Evolutionary conservation across 2,329 filamentous ascomycete genomes (phyloP).

Genomic region (Scolecobasidium constrictum): DNA sequence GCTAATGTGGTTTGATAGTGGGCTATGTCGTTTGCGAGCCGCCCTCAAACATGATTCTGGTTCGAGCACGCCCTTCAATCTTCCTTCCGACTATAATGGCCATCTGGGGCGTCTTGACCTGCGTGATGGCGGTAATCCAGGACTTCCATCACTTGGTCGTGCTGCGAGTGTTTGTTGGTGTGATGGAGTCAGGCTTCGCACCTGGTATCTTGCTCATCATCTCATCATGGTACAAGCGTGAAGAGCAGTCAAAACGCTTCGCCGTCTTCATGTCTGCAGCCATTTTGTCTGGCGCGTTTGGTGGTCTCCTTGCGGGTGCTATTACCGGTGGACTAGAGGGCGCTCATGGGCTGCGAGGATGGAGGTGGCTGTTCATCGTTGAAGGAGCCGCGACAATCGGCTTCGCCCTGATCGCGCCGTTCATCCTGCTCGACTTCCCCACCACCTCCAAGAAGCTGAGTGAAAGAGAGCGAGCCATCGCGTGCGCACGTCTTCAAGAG

Average conservation of each 20-base stretch:
- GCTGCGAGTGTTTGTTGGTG: slow-evolving; percentile 43
- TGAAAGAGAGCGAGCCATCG: slow-evolving; percentile 29
- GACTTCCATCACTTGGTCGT: slow-evolving; percentile 38
- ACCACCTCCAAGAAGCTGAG: slow-evolving; percentile 32
- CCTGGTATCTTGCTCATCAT: slow-evolving; percentile 23
- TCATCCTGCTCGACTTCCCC: slow-evolving; percentile 41
- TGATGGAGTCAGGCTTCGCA: slow-evolving; percentile 42
- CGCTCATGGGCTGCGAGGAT: slow-evolving; percentile 9
- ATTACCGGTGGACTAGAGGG: slow-evolving; percentile 41
- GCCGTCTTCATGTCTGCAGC: slow-evolving; percentile 27
- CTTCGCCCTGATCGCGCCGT: slow-evolving; percentile 14
- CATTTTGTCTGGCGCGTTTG: slow-evolving; percentile 48
- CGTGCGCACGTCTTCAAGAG: slow-evolving; percentile 30
- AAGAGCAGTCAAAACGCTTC: slow-evolving; percentile 26
- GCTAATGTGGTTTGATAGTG: too few species aligned
- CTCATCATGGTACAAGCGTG: slow-evolving; percentile 24
- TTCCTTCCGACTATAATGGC: slow-evolving; percentile 26
- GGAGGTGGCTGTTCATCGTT: slow-evolving; percentile 25
- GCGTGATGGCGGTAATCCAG: slow-evolving; percentile 39
- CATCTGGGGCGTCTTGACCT: slow-evolving; percentile 38
- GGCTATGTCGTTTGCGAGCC: slow-evolving; percentile 38
- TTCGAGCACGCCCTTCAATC: slow-evolving; percentile 37
- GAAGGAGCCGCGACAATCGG: slow-evolving; percentile 22
- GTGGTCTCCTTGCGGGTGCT: slow-evolving; percentile 45
- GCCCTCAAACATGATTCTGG: slow-evolving; percentile 43